phyloP scores from a whole-genome alignment of 148 eudicot genomes.

The Chenopodium berlandieri region DNA sequence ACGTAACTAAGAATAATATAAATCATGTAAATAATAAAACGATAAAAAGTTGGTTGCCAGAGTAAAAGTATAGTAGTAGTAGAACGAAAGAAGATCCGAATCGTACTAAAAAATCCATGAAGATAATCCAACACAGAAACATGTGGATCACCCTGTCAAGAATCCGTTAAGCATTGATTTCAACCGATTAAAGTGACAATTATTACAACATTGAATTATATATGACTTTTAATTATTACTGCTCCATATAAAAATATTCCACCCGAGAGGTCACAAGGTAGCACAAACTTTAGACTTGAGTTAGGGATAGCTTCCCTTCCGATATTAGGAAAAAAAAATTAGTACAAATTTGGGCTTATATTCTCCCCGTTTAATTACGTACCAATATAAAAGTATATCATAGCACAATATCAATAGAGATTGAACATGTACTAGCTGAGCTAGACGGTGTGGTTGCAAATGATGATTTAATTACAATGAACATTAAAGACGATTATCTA shows the following conservation, averaged over 20 bases:
- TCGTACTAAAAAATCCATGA: constrained; percentile 12
- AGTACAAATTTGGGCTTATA: too few species aligned
- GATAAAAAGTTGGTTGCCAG: not conserved
- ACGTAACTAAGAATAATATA: not conserved
- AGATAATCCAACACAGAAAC: constrained; percentile 14
- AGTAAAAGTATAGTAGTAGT: constrained; percentile 1
- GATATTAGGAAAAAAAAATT: too few species aligned
- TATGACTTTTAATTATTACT: not conserved
- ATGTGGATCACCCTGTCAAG: constrained; percentile 24
- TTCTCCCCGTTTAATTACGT: too few species aligned
- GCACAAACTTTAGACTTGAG: too few species aligned
- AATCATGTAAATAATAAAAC: not conserved
- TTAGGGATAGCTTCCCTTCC: too few species aligned
- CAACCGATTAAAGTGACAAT: constrained; percentile 6
- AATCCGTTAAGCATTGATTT: constrained; percentile 18
- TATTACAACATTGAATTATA: constrained; percentile 10
- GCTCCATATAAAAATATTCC: not conserved
- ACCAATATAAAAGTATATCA: too few species aligned
- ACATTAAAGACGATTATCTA: too few species aligned
- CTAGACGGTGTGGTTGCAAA: too few species aligned
- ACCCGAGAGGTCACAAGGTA: not conserved
- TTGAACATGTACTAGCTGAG: too few species aligned
- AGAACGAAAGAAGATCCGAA: constrained; percentile 7
- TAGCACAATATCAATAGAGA: too few species aligned
- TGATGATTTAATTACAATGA: too few species aligned